phyloP scores from a whole-genome alignment of 306 rosid genomes.

The Cucumis sativus region DNA sequence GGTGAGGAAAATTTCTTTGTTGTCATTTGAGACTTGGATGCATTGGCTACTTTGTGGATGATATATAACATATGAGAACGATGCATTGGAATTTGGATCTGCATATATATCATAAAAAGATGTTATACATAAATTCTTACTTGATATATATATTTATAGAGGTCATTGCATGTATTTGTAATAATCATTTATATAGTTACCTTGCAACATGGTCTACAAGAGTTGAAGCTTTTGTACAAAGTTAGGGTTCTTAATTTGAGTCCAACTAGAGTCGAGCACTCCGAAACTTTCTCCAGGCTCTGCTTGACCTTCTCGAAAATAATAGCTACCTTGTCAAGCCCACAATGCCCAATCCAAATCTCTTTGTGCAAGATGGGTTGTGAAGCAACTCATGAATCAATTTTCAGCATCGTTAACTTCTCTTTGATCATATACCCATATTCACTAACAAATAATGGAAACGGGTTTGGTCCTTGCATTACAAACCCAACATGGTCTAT shows the following conservation, averaged over 20 bases:
- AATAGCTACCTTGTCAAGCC: slow-evolving; percentile 40
- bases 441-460: slow-evolving; percentile 27
- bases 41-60: slow-evolving; percentile 26
- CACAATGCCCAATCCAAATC: slow-evolving; percentile 45
- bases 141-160: not conserved
- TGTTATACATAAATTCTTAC: not conserved
- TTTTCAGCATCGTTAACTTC: slow-evolving; percentile 8
- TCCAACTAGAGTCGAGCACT: slow-evolving; percentile 22
- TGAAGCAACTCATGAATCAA: slow-evolving; percentile 19
- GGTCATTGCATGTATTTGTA: not conserved
- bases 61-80: slow-evolving; percentile 18
- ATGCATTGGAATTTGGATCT: slow-evolving; percentile 29
- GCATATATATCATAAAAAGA: not conserved
- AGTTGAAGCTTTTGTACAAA: slow-evolving; percentile 26
- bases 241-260: slow-evolving; percentile 12
- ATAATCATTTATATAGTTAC: slow-evolving; percentile 2
- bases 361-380: slow-evolving; percentile 28
- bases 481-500: slow-evolving; percentile 26
- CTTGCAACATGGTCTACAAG: slow-evolving; percentile 20
- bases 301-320: slow-evolving; percentile 8
- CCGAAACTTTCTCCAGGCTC: slow-evolving; percentile 16
- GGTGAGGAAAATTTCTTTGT: slow-evolving; percentile 15
- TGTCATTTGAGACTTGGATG: slow-evolving; percentile 3
- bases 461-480: slow-evolving; percentile 9
- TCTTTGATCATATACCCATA: slow-evolving; percentile 24